Conservation (phyloP, 176 grass and related monocot genomes). For the Oryza brachyantha region DNA sequence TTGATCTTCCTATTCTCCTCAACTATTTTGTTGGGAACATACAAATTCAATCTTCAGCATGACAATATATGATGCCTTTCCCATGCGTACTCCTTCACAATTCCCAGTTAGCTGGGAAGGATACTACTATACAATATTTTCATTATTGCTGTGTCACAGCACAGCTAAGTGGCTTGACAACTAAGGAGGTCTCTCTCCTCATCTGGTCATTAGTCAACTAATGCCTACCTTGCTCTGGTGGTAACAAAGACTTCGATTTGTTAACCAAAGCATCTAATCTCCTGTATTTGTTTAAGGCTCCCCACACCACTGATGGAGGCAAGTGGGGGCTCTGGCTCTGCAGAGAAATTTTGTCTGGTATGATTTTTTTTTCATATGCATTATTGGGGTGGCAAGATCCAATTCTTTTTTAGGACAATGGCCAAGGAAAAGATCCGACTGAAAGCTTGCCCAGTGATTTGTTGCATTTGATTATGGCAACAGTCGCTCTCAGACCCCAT, state of each 20-base stretch:
- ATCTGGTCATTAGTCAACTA: constrained; percentile 23
- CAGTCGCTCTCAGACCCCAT: constrained; percentile 39
- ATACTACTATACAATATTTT: not conserved
- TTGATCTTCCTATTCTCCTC: not conserved
- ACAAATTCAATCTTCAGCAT: constrained; percentile 5
- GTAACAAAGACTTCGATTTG: constrained; percentile 31
- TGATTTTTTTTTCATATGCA: constrained; percentile 22
- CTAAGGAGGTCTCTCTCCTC: not conserved
- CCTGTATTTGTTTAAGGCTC: constrained; percentile 19
- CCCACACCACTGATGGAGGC: constrained; percentile 9
- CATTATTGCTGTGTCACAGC: not conserved
- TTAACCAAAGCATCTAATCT: constrained; percentile 31
- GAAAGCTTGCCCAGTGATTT: constrained; percentile 33
- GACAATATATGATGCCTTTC: constrained; percentile 7
- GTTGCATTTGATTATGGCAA: not conserved
- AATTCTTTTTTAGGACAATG: constrained; percentile 21
- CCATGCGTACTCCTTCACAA: constrained; percentile 29
- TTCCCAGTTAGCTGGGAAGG: constrained; percentile 1
- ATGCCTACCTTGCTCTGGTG: constrained; percentile 35
- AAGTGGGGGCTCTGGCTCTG: not conserved
- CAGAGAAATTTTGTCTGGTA: not conserved
- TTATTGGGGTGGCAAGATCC: constrained; percentile 27
- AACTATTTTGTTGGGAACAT: not conserved
- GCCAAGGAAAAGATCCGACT: constrained; percentile 11
- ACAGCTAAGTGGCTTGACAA: constrained; percentile 34